Base-by-base conservation (phyloP, 2,329 filamentous ascomycete species). In the Talaromyces pinophilus region DNA sequence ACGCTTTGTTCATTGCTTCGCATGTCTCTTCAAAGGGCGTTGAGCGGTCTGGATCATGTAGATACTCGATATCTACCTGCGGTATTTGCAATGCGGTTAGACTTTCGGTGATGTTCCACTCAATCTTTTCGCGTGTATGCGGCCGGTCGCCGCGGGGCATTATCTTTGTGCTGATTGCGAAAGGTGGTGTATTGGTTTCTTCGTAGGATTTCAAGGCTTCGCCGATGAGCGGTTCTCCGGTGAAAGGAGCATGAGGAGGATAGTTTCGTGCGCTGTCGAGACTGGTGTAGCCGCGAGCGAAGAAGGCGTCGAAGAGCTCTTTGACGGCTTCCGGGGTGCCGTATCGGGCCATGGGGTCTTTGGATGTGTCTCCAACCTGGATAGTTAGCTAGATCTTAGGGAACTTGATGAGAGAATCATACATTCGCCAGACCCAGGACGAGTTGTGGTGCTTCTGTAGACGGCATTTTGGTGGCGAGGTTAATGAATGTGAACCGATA, bases 181-280 rank as follows among this genome's bases (percentile, higher is more conserved):
- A 55, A 0, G 17, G 11, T 3, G 30, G 30, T 55, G 3, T 2
- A 7, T 19, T 35, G 2, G 2, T 15, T 1, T 22, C 4, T 2
- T 35, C n/a, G 30, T 55, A 55, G 30, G n/a, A 35, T 33, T 35
- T 55, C 2, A 55, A 7, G 17, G 30, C 52, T 3, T 2, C 1
- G 30, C 52, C 52, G 17, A 55, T 35, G 0, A 55, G 4, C 3
- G 52, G 52, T 38, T 55, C 52, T 35, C 10, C 30, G 1, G 52
- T 55, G 8, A 8, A 19, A n/a, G 52, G 52, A 3, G 52, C 52
- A 5, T 55, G 52, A 1, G 52, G 52, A 15, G 52, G 52, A 15
- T 55, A 55, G 30, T 55, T 55, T 55, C 52, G 52, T 55, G 52
- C 52, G 30, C 30, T 55, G n/a, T 55, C 52, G 28, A 55, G 52